Evolutionary conservation across 495 filamentous ascomycete genomes (phyloP).

Genomic region (Xylaria longipes): DNA sequence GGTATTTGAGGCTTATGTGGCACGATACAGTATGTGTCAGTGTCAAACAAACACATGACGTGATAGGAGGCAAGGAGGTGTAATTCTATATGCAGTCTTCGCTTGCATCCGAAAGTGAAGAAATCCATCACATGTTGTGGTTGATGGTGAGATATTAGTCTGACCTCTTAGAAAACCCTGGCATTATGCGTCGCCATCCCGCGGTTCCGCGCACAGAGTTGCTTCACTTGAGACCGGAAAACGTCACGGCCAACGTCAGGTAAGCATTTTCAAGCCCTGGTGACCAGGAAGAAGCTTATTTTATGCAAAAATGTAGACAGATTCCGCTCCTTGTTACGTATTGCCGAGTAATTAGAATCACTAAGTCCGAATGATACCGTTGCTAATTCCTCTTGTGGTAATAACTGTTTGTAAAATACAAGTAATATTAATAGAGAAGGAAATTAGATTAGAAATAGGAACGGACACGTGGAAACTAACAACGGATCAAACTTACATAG

Average conservation of each 20-base stretch:
- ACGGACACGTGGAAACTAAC: neutral
- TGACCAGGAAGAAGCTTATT: neutral
- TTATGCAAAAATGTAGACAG: neutral
- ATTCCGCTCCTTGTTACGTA: neutral
- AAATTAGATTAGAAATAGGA: neutral
- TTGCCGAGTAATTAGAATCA: neutral
- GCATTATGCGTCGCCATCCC: neutral
- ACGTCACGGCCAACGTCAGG: no score
- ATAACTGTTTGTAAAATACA: neutral
- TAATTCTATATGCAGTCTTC: neutral
- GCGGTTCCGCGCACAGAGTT: neutral
- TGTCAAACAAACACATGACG: neutral
- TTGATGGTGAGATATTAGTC: neutral
- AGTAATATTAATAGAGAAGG: neutral
- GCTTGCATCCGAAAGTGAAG: neutral
- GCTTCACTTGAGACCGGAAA: neutral
- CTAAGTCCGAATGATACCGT: neutral
- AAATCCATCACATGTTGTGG: neutral
- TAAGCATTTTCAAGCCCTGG: neutral
- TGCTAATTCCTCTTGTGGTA: neutral
- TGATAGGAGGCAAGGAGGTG: neutral
- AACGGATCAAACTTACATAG: neutral
- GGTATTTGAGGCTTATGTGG: neutral
- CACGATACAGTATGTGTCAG: neutral
- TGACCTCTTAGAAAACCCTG: neutral